A percentile compares a stretch with the other conserved stretches of the same genome.
Conservation (phyloP, 805 yeast species). For the Saccharomyces cerevisiae region DNA sequence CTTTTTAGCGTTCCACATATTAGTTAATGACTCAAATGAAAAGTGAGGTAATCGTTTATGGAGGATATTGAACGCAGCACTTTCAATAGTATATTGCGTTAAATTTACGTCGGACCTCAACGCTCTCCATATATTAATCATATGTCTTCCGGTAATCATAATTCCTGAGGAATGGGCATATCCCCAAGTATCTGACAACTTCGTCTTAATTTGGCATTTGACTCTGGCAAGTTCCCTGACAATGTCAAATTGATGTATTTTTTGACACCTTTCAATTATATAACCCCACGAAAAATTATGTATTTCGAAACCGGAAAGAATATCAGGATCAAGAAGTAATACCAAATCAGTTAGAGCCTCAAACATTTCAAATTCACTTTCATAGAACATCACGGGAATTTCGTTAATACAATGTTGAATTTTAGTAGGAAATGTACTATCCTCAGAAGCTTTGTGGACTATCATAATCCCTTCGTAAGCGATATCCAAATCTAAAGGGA, state of each 20-base stretch:
- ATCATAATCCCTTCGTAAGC: slow-evolving; percentile 34
- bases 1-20: slow-evolving; percentile 33
- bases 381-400: slow-evolving; percentile 35
- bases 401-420: slow-evolving; percentile 12
- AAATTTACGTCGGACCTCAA: slow-evolving; percentile 56
- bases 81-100: slow-evolving; percentile 66
- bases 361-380: slow-evolving; percentile 53
- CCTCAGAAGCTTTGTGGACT: slow-evolving; percentile 6
- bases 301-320: slow-evolving; percentile 77
- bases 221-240: slow-evolving; percentile 57
- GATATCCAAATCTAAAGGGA: slow-evolving; percentile 29
- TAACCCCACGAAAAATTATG: slow-evolving; percentile 87
- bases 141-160: slow-evolving; percentile 68
- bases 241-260: slow-evolving; percentile 43
- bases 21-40: slow-evolving; percentile 40
- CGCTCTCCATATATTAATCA: slow-evolving; percentile 78
- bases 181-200: slow-evolving; percentile 69
- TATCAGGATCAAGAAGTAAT: slow-evolving; percentile 72
- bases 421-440: slow-evolving; percentile 3
- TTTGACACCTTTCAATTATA: slow-evolving; percentile 53
- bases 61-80: slow-evolving; percentile 57
- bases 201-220: slow-evolving; percentile 38
- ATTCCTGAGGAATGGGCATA: slow-evolving; percentile 67
- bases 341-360: slow-evolving; percentile 47
- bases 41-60: slow-evolving; percentile 64